Conservation (phyloP, 208 protist genomes). For the Lotmaria passim region DNA sequence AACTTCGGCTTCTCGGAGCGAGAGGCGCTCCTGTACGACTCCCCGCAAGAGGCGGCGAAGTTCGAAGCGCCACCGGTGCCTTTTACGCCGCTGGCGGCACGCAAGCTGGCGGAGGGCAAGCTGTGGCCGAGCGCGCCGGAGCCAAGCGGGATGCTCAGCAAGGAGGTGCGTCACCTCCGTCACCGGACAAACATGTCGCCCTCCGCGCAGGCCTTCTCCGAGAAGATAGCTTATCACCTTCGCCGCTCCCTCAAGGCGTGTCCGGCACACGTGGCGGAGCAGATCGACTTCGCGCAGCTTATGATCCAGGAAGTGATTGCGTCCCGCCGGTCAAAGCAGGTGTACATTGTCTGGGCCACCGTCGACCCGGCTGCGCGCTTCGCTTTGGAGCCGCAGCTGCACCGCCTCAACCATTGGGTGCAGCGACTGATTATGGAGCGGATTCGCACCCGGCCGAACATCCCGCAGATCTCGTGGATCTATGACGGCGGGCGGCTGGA, state of each 20-base stretch:
- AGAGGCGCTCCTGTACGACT: constrained; percentile 85
- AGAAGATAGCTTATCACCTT: constrained; percentile 89
- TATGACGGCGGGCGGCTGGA: constrained; percentile 83
- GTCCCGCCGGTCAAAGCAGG: constrained; percentile 81
- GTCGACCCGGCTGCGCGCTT: constrained; percentile 87
- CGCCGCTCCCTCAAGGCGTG: constrained; percentile 83
- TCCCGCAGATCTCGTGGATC: constrained; percentile 87
- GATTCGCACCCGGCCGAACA: constrained; percentile 83
- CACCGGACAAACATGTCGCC: constrained; percentile 88
- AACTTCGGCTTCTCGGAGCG: constrained; percentile 85
- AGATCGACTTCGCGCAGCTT: constrained; percentile 92
- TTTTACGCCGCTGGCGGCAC: constrained; percentile 81
- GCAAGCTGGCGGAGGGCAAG: constrained; percentile 85
- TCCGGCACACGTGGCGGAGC: constrained; percentile 84
- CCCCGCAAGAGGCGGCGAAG: constrained; percentile 59
- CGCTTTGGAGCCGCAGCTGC: constrained; percentile 84
- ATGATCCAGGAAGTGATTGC: constrained; percentile 89
- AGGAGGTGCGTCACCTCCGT: constrained; percentile 78
- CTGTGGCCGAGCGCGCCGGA: constrained; percentile 87
- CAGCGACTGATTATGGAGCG: constrained; percentile 78
- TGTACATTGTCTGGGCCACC: constrained; percentile 93
- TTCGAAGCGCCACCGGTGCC: constrained; percentile 76
- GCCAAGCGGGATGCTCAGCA: constrained; percentile 81
- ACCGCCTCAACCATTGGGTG: constrained; percentile 89
- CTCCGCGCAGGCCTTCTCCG: constrained; percentile 74